These are phyloP conservation scores for Corynascus novoguineensis DNA, from an alignment of 495 filamentous ascomycete genomes.

Conservation along the genomic window DNA sequence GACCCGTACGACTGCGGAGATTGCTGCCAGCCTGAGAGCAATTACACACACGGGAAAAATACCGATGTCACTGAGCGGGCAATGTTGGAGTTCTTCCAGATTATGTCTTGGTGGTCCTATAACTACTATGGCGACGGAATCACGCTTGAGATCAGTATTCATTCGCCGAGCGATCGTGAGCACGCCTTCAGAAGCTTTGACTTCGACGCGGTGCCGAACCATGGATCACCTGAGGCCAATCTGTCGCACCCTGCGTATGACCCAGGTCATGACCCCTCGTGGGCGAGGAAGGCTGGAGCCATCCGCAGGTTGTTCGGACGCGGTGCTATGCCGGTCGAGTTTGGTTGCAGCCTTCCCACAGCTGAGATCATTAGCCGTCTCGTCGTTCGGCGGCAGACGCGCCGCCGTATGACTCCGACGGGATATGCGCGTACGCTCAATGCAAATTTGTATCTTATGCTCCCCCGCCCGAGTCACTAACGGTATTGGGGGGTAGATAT, in stretches of 20 bases:
- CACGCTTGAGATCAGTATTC: background rate
- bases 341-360: background rate
- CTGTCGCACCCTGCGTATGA: background rate
- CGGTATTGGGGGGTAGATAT: too few species aligned
- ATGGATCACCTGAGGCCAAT: background rate
- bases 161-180: constrained; percentile 1
- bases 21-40: background rate
- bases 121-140: background rate
- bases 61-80: background rate
- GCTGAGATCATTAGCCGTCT: background rate
- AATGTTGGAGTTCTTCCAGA: background rate
- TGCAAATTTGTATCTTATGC: too few species aligned
- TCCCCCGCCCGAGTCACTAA: too few species aligned
- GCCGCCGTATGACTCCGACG: background rate
- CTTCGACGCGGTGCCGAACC: background rate
- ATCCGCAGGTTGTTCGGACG: background rate
- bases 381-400: background rate
- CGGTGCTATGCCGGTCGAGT: background rate
- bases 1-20: background rate
- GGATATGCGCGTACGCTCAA: background rate
- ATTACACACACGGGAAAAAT: background rate
- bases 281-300: background rate
- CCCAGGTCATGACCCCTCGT: too few species aligned
- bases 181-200: background rate
- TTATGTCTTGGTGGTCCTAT: background rate